Conservation (phyloP, 805 yeast genomes). For the Kodamaea leandrae region DNA sequence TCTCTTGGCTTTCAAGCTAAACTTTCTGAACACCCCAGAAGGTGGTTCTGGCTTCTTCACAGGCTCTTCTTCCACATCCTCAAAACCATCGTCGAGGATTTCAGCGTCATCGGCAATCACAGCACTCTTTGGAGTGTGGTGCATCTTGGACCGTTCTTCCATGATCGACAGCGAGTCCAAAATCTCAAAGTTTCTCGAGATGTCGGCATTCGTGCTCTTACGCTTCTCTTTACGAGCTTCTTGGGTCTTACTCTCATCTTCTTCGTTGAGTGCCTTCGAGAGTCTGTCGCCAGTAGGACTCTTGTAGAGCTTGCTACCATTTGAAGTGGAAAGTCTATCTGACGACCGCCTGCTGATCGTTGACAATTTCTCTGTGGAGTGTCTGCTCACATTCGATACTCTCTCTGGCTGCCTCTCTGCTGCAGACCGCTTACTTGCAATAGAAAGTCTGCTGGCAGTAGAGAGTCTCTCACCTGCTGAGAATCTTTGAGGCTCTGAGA, state of each 20-base stretch:
- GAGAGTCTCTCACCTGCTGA: no score
- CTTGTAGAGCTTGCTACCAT: not conserved
- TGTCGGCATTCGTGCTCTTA: conserved; percentile 4
- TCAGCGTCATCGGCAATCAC: conserved; percentile 2
- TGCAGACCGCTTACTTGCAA: no score
- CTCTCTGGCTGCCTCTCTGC: no score
- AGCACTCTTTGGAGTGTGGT: conserved; percentile 4
- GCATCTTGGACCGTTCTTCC: conserved; percentile 10
- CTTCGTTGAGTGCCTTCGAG: no score
- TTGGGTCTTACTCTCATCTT: no score
- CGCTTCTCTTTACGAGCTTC: no score
- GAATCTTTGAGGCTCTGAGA: not conserved
- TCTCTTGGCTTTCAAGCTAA: conserved; percentile 38
- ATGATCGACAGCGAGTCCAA: conserved; percentile 23
- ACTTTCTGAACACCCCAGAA: conserved; percentile 20
- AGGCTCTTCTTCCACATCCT: conserved; percentile 7
- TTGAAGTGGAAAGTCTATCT: not conserved
- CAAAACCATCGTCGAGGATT: conserved; percentile 6
- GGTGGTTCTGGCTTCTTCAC: not conserved
- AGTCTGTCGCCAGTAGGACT: not conserved
- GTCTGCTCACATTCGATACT: not conserved
- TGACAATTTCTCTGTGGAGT: no score
- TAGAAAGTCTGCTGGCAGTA: no score
- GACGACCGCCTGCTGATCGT: not conserved
- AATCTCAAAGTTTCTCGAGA: conserved; percentile 18